Evolutionary conservation across 2,329 filamentous ascomycete species (phyloP), one percentile per base, ranked within the genome.

Genomic region (Amesomyces nigricolor): DNA sequence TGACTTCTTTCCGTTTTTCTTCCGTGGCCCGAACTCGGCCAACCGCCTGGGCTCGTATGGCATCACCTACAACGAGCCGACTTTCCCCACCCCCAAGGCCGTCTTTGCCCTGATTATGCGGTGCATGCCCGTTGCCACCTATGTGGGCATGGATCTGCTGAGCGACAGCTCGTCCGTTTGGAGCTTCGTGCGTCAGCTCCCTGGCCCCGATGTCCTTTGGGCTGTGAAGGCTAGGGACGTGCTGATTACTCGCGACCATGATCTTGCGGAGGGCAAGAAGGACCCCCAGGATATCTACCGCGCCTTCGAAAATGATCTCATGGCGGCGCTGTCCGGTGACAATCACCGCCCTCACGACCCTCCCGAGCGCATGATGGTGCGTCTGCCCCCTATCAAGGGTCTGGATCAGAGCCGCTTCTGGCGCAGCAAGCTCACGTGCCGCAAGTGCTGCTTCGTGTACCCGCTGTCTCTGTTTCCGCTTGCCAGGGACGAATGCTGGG

Each of bases 171-270:
- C 61, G 0, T 58, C 60, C 0, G 59, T 64, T 44, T 65, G 58
- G 53, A 51, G 47, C 40, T 65, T 64, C 42, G 42, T 65, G 1
- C 51, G 58, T 13, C 57, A 50, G n/a, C 44, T 65, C 1, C 63
- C 63, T 1, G 63, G 63, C 4, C 57, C 58, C 1, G 60, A 64
- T 43, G 19, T n/a, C 0, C 54, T 64, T 13, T 65, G 63, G 63
- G 54, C 59, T 0, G 13, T 59, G 35, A 64, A 65, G 40, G 60
- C 55, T 0, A 57, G 63, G 7, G 63, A 65, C 13, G 59, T 61
- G 1, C 14, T 61, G 19, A 29, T 61, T 0, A 45, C 55, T 5
- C 44, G 38, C 22, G 22, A 61, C 10, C 19, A 42, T 2, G 55
- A 48, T 1, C 35, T 57, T 6, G 43, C n/a, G 13, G 6, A 1